A percentile compares a stretch with the other conserved stretches of the same genome.
phyloP scores from a whole-genome alignment of 176 grass and related monocot species.

The Zoysia japonica region DNA sequence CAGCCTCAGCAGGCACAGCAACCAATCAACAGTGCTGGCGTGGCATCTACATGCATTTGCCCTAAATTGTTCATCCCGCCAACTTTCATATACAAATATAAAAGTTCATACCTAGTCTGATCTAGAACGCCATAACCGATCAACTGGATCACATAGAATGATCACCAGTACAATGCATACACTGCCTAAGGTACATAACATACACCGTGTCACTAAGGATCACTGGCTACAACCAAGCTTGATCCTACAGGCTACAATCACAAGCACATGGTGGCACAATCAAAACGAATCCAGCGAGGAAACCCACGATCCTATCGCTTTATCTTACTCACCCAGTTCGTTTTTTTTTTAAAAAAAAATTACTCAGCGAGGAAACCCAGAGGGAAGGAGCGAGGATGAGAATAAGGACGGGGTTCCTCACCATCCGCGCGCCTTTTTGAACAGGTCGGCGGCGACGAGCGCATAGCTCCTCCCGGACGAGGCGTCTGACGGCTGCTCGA shows the following conservation, averaged over 20 bases:
- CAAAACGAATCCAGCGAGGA: neutral
- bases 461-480: slow-evolving; percentile 53
- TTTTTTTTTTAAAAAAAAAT: too few relatives aligned
- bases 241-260: too few relatives aligned
- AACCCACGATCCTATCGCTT: too few relatives aligned
- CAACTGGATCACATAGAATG: neutral
- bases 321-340: too few relatives aligned
- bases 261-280: neutral
- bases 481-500: slow-evolving; percentile 9
- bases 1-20: neutral
- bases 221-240: neutral
- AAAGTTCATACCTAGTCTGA: neutral
- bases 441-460: slow-evolving; percentile 60
- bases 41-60: too few relatives aligned
- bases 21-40: neutral
- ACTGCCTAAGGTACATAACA: neutral
- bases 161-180: neutral
- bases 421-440: slow-evolving; percentile 54
- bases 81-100: neutral
- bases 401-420: neutral
- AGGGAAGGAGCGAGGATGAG: neutral
- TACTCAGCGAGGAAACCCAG: too few relatives aligned
- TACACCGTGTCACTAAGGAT: neutral
- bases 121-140: neutral
- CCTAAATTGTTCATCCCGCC: neutral